phyloP scores from a whole-genome alignment of 306 rosid genomes.

The Castanea crenata region DNA sequence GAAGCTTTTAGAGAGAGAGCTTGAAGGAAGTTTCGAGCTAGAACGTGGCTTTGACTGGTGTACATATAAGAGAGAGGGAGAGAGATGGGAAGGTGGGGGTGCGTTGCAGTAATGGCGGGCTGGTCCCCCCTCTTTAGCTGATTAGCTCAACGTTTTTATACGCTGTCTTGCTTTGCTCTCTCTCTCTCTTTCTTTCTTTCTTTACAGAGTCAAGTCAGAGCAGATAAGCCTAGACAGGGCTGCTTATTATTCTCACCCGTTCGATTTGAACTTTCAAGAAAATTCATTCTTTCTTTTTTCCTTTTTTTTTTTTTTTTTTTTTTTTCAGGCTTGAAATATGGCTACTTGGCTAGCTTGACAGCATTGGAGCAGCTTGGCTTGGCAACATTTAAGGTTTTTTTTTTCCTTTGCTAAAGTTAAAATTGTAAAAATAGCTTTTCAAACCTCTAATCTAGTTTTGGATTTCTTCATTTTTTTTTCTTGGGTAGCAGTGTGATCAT shows the following conservation, averaged over 20 bases:
- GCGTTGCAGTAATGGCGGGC: conserved; percentile 29
- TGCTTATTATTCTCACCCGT: conserved; percentile 15
- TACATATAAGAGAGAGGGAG: conserved; percentile 10
- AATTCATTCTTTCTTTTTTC: background rate
- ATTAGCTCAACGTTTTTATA: conserved; percentile 8
- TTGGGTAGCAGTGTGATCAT: too few species aligned
- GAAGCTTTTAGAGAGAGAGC: conserved; percentile 20
- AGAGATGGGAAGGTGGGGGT: conserved; percentile 23
- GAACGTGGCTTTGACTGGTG: conserved; percentile 18
- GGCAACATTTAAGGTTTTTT: background rate
- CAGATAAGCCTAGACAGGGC: conserved; percentile 8
- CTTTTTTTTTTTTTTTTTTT: too few species aligned
- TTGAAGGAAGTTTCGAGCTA: conserved; percentile 14
- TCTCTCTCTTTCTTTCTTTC: background rate
- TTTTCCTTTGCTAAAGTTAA: too few species aligned
- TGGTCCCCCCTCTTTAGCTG: conserved; percentile 23
- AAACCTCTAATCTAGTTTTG: too few species aligned
- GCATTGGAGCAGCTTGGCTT: background rate
- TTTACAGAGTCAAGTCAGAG: background rate
- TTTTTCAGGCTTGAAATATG: conserved; percentile 4
- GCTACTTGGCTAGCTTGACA: conserved; percentile 16
- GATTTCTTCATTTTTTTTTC: too few species aligned
- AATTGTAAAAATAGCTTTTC: too few species aligned
- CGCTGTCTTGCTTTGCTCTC: background rate
- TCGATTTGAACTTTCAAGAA: background rate